These are phyloP conservation scores for Rhynchosporium agropyri DNA, from an alignment of 2,329 filamentous ascomycete genomes.

Conservation along the genomic window DNA sequence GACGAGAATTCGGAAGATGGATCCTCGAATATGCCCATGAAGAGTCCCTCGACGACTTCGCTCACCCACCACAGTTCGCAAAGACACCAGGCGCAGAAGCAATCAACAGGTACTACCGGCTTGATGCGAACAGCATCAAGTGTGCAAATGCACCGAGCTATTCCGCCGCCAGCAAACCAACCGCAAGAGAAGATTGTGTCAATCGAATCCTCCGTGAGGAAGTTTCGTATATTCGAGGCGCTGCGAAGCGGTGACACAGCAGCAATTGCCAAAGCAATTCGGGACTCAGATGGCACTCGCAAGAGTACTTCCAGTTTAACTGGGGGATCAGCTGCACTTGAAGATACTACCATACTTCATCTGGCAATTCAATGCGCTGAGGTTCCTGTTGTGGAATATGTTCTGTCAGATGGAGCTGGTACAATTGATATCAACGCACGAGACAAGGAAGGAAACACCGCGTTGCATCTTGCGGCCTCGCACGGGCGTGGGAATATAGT, in stretches of 20 bases:
- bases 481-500: slow-evolving; percentile 83
- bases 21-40: slow-evolving; percentile 35
- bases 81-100: slow-evolving; percentile 36
- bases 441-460: slow-evolving; percentile 92
- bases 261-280: slow-evolving; percentile 83
- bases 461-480: slow-evolving; percentile 82
- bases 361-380: slow-evolving; percentile 96
- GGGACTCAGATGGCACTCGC: slow-evolving; percentile 54
- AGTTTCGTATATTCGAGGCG: slow-evolving; percentile 93
- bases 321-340: slow-evolving; percentile 50
- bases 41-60: slow-evolving; percentile 33
- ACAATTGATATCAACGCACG: slow-evolving; percentile 82
- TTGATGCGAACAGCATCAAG: slow-evolving; percentile 39
- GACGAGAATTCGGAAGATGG: slow-evolving; percentile 41
- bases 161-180: slow-evolving; percentile 23
- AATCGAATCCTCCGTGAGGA: slow-evolving; percentile 91
- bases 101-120: slow-evolving; percentile 38
- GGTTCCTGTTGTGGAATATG: slow-evolving; percentile 87
- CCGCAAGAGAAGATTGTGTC: slow-evolving; percentile 47
- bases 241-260: slow-evolving; percentile 87
- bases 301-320: slow-evolving; percentile 49
- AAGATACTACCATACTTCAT: slow-evolving; percentile 89
- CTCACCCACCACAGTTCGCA: slow-evolving; percentile 32
- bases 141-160: slow-evolving; percentile 26
- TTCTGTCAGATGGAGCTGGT: slow-evolving; percentile 73